Conservation (phyloP, 2,329 filamentous ascomycete genomes). For the Hansfordia pulvinata region DNA sequence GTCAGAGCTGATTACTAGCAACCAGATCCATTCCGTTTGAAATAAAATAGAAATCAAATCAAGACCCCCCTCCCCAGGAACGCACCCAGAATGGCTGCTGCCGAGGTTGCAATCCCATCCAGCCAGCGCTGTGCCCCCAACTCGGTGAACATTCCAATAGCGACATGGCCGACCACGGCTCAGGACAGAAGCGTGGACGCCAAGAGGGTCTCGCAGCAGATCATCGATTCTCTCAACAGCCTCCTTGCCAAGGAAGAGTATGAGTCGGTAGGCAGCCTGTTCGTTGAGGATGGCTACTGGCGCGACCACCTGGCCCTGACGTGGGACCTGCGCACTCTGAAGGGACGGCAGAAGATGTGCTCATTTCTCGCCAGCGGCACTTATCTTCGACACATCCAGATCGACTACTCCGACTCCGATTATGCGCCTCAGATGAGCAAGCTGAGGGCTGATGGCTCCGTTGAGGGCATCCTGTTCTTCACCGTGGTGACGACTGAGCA, state of each 20-base stretch:
- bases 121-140: too few relatives aligned
- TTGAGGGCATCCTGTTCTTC: conserved; percentile 35
- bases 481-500: conserved; percentile 28
- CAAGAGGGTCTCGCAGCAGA: too few relatives aligned
- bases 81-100: too few relatives aligned
- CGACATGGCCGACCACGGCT: too few relatives aligned
- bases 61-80: too few relatives aligned
- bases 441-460: conserved; percentile 28
- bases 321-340: conserved; percentile 41
- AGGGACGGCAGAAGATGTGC: conserved; percentile 25
- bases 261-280: conserved; percentile 23
- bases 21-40: too few relatives aligned
- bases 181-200: too few relatives aligned
- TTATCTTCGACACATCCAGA: conserved; percentile 19
- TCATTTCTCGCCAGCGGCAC: conserved; percentile 16
- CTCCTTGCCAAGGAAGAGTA: conserved; percentile 19
- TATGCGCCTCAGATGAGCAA: conserved; percentile 22
- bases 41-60: too few relatives aligned
- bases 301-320: conserved; percentile 42
- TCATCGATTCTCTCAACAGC: conserved; percentile 24
- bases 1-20: too few relatives aligned
- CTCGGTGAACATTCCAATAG: too few relatives aligned
- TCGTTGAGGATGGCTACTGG: conserved; percentile 39
- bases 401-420: conserved; percentile 24
- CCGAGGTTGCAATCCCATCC: too few relatives aligned